phyloP scores from a whole-genome alignment of 2,329 filamentous ascomycete genomes.

The Aspergillus tamarii region DNA sequence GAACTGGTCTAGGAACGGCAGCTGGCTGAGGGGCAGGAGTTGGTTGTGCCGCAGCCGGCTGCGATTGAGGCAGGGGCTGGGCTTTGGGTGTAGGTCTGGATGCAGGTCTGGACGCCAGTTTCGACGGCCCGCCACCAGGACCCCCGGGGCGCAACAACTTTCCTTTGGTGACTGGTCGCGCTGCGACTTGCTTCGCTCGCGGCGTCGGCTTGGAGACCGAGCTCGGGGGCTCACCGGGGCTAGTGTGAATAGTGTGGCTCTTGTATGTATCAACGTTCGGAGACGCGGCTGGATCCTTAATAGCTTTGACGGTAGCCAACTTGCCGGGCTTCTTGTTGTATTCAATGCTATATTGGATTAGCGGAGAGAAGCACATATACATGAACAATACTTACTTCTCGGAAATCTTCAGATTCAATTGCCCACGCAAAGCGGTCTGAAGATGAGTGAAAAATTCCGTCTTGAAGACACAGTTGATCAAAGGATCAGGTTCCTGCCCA shows the following conservation, averaged over 20 bases:
- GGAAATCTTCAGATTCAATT: conserved; percentile 80
- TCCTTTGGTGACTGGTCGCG: conserved; percentile 88
- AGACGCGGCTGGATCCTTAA: conserved; percentile 77
- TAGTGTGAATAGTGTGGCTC: conserved; percentile 86
- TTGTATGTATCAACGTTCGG: conserved; percentile 82
- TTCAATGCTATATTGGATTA: conserved; percentile 63
- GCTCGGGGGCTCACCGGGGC: conserved; percentile 78
- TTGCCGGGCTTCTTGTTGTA: conserved; percentile 99
- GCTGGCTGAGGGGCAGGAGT: conserved; percentile 36
- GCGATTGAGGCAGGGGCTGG: conserved; percentile 39
- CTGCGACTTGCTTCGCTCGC: conserved; percentile 80
- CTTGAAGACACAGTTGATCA: conserved; percentile 92
- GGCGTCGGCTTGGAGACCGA: conserved; percentile 84
- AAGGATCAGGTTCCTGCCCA: conserved; percentile 87
- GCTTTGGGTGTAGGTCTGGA: conserved; percentile 41
- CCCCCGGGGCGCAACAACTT: conserved; percentile 90
- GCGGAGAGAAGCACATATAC: background rate
- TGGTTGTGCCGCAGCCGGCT: conserved; percentile 32
- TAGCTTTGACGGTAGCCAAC: conserved; percentile 80
- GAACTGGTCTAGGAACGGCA: conserved; percentile 51
- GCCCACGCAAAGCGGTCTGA: conserved; percentile 75
- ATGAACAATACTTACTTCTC: conserved; percentile 57
- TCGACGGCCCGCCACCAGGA: conserved; percentile 78
- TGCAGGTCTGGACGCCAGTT: conserved; percentile 58
- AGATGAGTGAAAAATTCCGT: conserved; percentile 97